Conservation (phyloP, 1,284 basidiomycete genomes). For the Boletus sp. region DNA sequence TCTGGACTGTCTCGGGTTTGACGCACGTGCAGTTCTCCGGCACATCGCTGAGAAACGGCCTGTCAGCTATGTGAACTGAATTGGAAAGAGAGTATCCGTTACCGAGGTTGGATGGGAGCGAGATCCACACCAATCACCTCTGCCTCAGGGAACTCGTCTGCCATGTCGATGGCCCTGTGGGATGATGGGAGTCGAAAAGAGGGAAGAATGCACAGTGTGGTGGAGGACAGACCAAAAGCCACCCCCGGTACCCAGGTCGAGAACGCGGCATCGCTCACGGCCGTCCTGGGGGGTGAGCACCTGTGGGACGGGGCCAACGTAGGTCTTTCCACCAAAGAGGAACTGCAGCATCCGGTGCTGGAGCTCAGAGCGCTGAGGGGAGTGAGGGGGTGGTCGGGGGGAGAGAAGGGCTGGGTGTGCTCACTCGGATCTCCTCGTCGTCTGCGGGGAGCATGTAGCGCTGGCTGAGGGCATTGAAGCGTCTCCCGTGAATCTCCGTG, state of each 20-base stretch:
- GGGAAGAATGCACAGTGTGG: not conserved
- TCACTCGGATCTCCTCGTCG: constrained; percentile 56
- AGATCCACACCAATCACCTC: constrained; percentile 66
- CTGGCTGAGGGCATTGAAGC: constrained; percentile 47
- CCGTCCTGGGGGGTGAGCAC: constrained; percentile 37
- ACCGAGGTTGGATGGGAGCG: constrained; percentile 67
- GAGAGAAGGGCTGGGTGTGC: constrained; percentile 5
- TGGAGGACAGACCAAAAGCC: constrained; percentile 47
- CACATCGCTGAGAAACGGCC: constrained; percentile 43
- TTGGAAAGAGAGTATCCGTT: constrained; percentile 20
- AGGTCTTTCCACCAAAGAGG: constrained; percentile 57
- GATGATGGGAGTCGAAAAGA: constrained; percentile 2
- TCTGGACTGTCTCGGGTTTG: constrained; percentile 6
- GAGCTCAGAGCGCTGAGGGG: constrained; percentile 51
- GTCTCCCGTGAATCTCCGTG: constrained; percentile 43
- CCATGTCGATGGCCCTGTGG: constrained; percentile 61
- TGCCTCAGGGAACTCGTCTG: constrained; percentile 62
- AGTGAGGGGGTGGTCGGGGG: not conserved
- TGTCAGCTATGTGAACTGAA: constrained; percentile 16
- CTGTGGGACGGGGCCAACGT: constrained; percentile 57
- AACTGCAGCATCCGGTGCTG: constrained; percentile 62
- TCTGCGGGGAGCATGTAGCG: constrained; percentile 60
- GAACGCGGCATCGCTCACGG: constrained; percentile 39
- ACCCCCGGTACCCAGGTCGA: constrained; percentile 65
- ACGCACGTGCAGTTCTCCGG: constrained; percentile 66